Base-by-base conservation (phyloP, 805 yeast genomes). In the Schwanniomyces occidentalis region DNA sequence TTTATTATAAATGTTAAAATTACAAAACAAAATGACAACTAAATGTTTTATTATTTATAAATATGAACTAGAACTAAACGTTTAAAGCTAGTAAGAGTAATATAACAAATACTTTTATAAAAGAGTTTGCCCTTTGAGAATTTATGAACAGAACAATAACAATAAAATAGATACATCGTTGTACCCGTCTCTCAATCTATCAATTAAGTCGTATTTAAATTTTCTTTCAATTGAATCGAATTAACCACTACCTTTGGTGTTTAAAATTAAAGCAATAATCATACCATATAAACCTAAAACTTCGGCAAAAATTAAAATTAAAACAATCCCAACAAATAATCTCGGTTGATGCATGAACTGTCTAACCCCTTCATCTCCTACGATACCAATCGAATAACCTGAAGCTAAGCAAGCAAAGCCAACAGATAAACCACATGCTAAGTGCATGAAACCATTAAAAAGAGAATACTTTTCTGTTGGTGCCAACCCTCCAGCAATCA, bases 371-470 rank as follows among this genome's bases (percentile, higher is more conserved):
- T 85, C 95, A 55, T 87, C 96, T 26, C 96, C 96, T 24, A 87
- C 96, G 44, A 87, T 82, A 32, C 96, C 96, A 67, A 87, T 87
- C 39, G 99, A 93, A 63, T 90, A 93, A 28, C 99, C 99, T 40
- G 95, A 85, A 25, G 98, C 90, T 56, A 93, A 73, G 61, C 98
- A 90, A 4, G 98, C 89, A 55, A 93, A 88, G 2, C 99, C 99
- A 27, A 93, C 99, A 23, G 95, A 79, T 41, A 91, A 67, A 2
- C 99, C 99, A 64, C 97, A 89, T 34, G 95, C 90, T 60, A 93
- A 71, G 65, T 93, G 99, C 95, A 93, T 88, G 61, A 89, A 89
- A n/a, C 99, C 99, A 56, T 87, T 85, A 68, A 87, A 93, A 37
- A 93, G 67, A 3, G 96, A 81, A 64, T 93, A 90, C 31, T 80